phyloP scores from a whole-genome alignment of 345 rosid genomes.

The Euphorbia lathyris region DNA sequence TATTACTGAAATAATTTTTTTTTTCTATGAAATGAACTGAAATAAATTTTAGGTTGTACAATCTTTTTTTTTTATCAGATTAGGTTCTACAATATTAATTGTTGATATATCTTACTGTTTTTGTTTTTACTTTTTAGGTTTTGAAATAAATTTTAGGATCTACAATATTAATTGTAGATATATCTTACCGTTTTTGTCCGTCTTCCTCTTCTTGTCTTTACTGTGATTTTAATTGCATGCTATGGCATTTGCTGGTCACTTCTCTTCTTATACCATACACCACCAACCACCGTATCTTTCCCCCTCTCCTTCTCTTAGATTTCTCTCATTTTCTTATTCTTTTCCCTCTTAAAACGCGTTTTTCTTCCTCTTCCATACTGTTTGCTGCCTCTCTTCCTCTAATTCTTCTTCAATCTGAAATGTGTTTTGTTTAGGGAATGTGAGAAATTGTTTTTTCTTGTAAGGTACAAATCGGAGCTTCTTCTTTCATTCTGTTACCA shows the following conservation, averaged over 20 bases:
- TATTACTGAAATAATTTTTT: no score
- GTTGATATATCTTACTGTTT: no score
- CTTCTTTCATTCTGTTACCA: background rate
- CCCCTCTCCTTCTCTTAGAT: background rate
- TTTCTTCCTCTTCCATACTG: background rate
- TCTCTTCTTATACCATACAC: background rate
- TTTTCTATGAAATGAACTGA: no score
- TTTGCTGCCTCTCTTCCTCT: background rate
- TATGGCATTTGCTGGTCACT: slow-evolving; percentile 5
- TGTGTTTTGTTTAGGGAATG: background rate
- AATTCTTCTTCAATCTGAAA: background rate
- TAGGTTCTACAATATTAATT: no score
- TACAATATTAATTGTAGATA: no score
- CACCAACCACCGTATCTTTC: slow-evolving; percentile 12
- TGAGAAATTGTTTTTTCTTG: background rate
- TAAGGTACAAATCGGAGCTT: background rate
- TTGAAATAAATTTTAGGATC: no score
- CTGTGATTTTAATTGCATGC: background rate
- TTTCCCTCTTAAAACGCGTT: background rate
- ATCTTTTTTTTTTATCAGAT: no score
- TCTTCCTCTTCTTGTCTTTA: background rate
- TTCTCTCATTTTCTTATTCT: background rate
- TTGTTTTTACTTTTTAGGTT: no score
- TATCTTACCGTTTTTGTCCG: no score
- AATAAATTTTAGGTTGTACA: no score